Base-by-base conservation (phyloP, 345 rosid species). In the Noccaea bulbosa region DNA sequence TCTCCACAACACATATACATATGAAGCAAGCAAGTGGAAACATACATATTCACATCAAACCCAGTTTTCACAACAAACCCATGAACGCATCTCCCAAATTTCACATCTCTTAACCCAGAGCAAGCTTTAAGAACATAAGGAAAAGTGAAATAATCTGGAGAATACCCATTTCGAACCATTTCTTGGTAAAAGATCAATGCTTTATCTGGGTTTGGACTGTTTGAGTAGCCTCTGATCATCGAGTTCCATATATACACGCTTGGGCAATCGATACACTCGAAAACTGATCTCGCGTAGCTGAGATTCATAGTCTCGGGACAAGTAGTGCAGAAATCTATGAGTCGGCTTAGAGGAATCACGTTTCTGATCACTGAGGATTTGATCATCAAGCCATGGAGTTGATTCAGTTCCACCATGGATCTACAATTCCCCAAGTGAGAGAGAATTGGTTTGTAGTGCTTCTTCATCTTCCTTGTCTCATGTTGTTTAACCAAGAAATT, bases 161-260 rank as follows among this genome's bases (percentile, higher is more conserved):
- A 16, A 33, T 45, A 65, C 9, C 83, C 80, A 55, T 69, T 53
- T 14, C 67, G 72, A 48, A 72, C 56, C 83, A 80, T 80, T 44
- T 63, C 34, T 72, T n/a, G 2, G 33, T 67, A 80, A 38, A 72
- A 63, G 58, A 40, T 22, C 8, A 80, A 52, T 5, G 78, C 69
- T 65, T 76, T 59, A 6, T 51, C 62, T 68, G 44, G 76, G 6
- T 9, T 44, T 40, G 43, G 22, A 38, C 60, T 68, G 17, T 64
- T 72, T 24, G 75, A 76, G 73, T 64, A 76, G 27, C 83, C 80
- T 72, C 71, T 72, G 70, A 80, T 76, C 78, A 80, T 80, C 5
- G 83, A 63, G 73, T 80, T 80, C 83, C 83, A 80, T 63, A 76
- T 69, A 65, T 76, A 76, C 10, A 72, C 72, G 49, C 76, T 76